Evolutionary conservation across 108 stramenopile genomes (phyloP).

Genomic region (Bacterosira constricta): DNA sequence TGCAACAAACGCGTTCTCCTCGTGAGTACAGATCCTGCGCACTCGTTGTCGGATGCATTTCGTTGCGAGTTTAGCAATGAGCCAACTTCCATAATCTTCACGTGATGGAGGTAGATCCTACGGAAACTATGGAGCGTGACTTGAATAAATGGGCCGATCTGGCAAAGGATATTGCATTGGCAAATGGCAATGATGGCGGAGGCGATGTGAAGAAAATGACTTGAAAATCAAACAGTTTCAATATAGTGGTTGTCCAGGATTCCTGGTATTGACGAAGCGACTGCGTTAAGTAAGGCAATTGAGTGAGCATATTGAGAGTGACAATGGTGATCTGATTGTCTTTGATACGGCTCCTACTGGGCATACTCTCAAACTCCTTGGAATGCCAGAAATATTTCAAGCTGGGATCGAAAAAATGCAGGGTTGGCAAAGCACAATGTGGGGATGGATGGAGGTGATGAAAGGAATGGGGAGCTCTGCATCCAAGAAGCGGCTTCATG

Average conservation of each 20-base stretch:
- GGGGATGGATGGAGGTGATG: conserved; percentile 63
- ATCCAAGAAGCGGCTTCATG: conserved; percentile 25
- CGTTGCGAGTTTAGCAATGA: conserved; percentile 32
- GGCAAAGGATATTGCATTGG: conserved; percentile 25
- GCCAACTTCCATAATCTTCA: conserved; percentile 51
- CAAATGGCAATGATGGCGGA: conserved; percentile 6
- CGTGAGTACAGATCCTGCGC: conserved; percentile 94
- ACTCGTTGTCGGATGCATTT: conserved; percentile 93
- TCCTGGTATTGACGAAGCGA: conserved; percentile 82
- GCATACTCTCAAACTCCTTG: conserved; percentile 75
- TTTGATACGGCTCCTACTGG: conserved; percentile 87
- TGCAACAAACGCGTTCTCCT: conserved; percentile 80
- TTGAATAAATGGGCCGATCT: conserved; percentile 39
- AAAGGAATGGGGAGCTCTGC: conserved; percentile 51
- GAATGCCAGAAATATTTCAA: conserved; percentile 78
- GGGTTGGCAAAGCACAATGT: conserved; percentile 65
- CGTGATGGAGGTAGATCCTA: conserved; percentile 83
- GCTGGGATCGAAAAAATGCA: conserved; percentile 70
- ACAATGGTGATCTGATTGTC: conserved; percentile 66
- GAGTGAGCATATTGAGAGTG: conserved; percentile 37
- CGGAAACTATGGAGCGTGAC: conserved; percentile 36
- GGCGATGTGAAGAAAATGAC: conserved; percentile 16
- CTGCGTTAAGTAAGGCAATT: conserved; percentile 54
- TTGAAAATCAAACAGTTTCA: conserved; percentile 48
- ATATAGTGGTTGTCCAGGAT: conserved; percentile 56